Evolutionary conservation across 2,329 filamentous ascomycete genomes (phyloP).

Genomic region (Talaromyces sp.): DNA sequence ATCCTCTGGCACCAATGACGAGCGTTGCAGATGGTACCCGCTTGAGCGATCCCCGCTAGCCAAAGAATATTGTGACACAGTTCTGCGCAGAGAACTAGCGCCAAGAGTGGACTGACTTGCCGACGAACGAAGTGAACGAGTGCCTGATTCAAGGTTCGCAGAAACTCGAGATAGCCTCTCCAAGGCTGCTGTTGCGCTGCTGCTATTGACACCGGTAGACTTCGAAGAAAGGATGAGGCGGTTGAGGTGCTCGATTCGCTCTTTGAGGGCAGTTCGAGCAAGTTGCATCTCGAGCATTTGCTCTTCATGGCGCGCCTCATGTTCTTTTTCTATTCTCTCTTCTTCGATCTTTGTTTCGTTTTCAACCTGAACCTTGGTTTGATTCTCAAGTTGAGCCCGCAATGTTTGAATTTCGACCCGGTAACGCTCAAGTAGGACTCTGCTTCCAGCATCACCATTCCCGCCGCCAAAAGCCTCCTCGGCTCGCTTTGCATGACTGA

Average conservation of each 20-base stretch:
- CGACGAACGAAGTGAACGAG: conserved; percentile 63
- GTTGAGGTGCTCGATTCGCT: conserved; percentile 95
- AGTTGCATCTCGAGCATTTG: conserved; percentile 99
- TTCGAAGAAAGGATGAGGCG: conserved; percentile 92
- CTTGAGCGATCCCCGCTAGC: conserved; percentile 36
- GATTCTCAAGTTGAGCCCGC: conserved; percentile 73
- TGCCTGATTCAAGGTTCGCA: conserved; percentile 29
- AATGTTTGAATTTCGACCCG: conserved; percentile 87
- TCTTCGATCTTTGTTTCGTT: conserved; percentile 61
- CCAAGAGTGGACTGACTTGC: conserved; percentile 59
- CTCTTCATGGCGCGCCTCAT: conserved; percentile 83
- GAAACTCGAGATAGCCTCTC: conserved; percentile 62
- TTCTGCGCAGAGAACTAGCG: conserved; percentile 55
- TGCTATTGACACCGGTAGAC: conserved; percentile 85
- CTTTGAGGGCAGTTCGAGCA: conserved; percentile 89
- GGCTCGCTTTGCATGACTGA: conserved; percentile 92
- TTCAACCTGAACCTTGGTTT: conserved; percentile 64
- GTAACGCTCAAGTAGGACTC: conserved; percentile 87
- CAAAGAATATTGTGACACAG: conserved; percentile 63
- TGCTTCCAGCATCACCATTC: conserved; percentile 74
- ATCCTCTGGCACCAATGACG: conserved; percentile 37
- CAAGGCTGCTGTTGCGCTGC: conserved; percentile 65
- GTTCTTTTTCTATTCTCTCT: conserved; percentile 75
- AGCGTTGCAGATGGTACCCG: conserved; percentile 15
- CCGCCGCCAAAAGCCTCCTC: conserved; percentile 79